These are phyloP conservation scores for Candida berthetii DNA, from an alignment of 805 yeast species.

Conservation along the genomic window DNA sequence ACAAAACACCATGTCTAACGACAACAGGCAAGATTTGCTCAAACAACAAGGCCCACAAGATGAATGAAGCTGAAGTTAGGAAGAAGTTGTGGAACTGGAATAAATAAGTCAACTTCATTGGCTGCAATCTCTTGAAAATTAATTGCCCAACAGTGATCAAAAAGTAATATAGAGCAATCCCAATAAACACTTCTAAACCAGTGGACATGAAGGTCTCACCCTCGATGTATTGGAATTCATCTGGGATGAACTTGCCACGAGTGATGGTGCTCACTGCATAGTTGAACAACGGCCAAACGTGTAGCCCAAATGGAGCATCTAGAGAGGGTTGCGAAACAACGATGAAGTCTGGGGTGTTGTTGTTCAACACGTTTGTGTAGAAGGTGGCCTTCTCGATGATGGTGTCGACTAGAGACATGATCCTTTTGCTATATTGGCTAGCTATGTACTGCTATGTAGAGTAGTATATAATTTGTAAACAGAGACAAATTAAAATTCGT, in stretches of 20 bases:
- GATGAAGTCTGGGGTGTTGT: constrained; percentile 39
- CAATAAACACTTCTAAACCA: constrained; percentile 48
- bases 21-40: constrained; percentile 87
- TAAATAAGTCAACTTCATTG: constrained; percentile 66
- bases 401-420: too few species aligned
- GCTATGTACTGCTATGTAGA: too few species aligned
- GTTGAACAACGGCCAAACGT: constrained; percentile 63
- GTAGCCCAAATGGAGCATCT: constrained; percentile 76
- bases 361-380: constrained; percentile 17
- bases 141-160: constrained; percentile 83
- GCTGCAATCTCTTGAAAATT: constrained; percentile 47
- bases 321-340: constrained; percentile 41
- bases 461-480: too few species aligned
- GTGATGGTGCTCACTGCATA: constrained; percentile 34
- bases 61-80: constrained; percentile 63
- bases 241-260: constrained; percentile 52
- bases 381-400: not conserved
- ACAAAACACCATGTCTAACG: constrained; percentile 68
- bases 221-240: constrained; percentile 61
- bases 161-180: constrained; percentile 66
- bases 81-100: constrained; percentile 84
- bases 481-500: too few species aligned
- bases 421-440: too few species aligned
- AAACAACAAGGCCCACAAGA: constrained; percentile 58
- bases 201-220: constrained; percentile 65